Conservation (phyloP, 1,284 basidiomycete species). For the Butyriboletus appendiculatus region DNA sequence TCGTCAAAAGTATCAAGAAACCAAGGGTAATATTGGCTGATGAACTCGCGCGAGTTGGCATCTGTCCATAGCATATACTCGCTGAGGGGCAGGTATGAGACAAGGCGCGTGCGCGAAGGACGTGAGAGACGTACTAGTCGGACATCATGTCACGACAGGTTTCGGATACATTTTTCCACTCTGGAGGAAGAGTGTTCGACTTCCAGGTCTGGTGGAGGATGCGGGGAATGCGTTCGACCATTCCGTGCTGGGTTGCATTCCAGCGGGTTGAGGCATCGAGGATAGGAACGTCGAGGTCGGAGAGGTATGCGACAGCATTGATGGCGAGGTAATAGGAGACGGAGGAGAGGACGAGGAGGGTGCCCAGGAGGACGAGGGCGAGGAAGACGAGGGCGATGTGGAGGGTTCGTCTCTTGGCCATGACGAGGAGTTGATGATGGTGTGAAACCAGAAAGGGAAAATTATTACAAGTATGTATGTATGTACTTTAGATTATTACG, state of each 20-base stretch:
- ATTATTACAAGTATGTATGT: no score
- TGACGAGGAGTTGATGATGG: constrained; percentile 12
- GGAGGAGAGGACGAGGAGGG: constrained; percentile 89
- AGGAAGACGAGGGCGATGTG: constrained; percentile 77
- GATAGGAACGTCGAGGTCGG: constrained; percentile 75
- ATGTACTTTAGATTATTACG: background rate
- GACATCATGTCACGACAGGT: constrained; percentile 87
- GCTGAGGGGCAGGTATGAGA: constrained; percentile 43
- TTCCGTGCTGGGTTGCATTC: constrained; percentile 60
- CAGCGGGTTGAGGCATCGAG: constrained; percentile 51
- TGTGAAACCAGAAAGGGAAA: background rate
- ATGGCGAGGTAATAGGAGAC: constrained; percentile 92
- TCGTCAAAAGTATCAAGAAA: constrained; percentile 92
- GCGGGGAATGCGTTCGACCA: constrained; percentile 79
- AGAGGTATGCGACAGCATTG: constrained; percentile 74
- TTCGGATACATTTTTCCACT: constrained; percentile 82
- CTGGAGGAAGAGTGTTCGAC: constrained; percentile 79
- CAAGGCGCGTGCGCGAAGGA: constrained; percentile 15
- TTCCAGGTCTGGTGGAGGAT: constrained; percentile 99
- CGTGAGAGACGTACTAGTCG: constrained; percentile 78
- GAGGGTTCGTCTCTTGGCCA: constrained; percentile 64
- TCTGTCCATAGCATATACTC: constrained; percentile 99
- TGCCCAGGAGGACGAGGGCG: constrained; percentile 85
- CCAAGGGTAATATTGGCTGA: constrained; percentile 87
- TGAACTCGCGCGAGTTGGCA: constrained; percentile 85